Base-by-base conservation (phyloP, 495 filamentous ascomycete species). In the Lasiosphaeria hispida region DNA sequence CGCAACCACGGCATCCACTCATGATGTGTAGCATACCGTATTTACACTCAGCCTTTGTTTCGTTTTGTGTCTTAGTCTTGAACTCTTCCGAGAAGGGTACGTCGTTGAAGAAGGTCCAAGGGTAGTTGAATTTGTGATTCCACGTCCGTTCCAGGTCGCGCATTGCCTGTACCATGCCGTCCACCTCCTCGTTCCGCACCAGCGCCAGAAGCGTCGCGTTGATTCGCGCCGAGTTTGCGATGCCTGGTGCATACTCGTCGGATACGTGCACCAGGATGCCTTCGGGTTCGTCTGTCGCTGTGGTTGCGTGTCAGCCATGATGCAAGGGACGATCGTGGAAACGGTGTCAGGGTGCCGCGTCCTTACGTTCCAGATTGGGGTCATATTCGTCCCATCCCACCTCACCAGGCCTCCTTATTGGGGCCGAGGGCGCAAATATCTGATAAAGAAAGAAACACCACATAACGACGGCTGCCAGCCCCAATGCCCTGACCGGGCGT, bases 121-220 rank as follows among this genome's bases (percentile, higher is more conserved):
- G 95, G 72, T 97, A 99, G 75, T 99, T 97, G 81, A 97, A 99
- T 69, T 97, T 99, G 77, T 84, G 80, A 69, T 99, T 99, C 90
- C 91, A 99, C 7, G 92, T 97, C 59, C 90, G 75, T 74, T 99
- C 95, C 50, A 97, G 78, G 69, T 97, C 93, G 41, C 74, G 73
- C 87, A 99, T 99, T 6, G 89, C 86, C 63, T 85, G 82, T 23
- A 99, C 71, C 80, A 97, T 86, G 11, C 87, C 89, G 19, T 84
- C 70, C 8, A 97, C 67, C 75, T 99, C 95, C 62, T 87, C 83
- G 65, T 99, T 97, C 50, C 95, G 86, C 39, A 97, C 95, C 17
- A 99, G 81, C n/a, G 90, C 85, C 60, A 99, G 82, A 53, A 99
- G 81, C 8, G 95, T 96, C 50, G 95, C 95, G 70, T 93, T 91